Conservation (phyloP, 179 eudicot species). For the Silene vulgaris region DNA sequence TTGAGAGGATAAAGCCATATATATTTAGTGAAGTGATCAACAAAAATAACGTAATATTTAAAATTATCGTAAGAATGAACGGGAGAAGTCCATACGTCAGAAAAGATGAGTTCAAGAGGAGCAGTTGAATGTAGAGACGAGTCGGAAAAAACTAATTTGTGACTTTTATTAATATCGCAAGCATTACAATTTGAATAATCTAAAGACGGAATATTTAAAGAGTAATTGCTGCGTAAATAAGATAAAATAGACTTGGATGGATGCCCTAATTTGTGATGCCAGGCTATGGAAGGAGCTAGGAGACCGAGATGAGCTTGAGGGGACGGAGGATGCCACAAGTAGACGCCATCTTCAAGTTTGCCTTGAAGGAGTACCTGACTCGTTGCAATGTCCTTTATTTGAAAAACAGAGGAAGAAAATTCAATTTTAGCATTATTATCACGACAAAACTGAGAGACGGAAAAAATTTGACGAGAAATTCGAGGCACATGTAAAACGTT, state of each 20-base stretch:
- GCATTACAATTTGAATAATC: neutral
- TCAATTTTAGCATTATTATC: neutral
- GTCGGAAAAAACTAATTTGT: too few relatives aligned
- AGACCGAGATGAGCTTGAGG: neutral
- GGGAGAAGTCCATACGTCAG: too few relatives aligned
- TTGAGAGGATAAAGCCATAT: too few relatives aligned
- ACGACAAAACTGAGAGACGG: conserved; percentile 9
- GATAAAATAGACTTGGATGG: neutral
- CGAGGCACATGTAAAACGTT: conserved; percentile 14
- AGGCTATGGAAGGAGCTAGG: neutral
- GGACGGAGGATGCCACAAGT: neutral
- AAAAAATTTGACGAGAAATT: conserved; percentile 11
- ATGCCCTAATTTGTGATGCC: conserved; percentile 8
- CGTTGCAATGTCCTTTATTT: conserved; percentile 11
- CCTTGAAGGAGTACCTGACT: conserved; percentile 7
- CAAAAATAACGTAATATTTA: too few relatives aligned
- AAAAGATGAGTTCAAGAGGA: too few relatives aligned
- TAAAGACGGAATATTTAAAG: neutral
- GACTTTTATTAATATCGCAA: neutral
- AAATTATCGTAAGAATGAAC: too few relatives aligned
- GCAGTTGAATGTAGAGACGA: too few relatives aligned
- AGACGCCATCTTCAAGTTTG: neutral
- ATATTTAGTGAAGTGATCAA: too few relatives aligned
- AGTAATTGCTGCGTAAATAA: neutral
- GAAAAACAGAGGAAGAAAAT: conserved; percentile 13